phyloP scores from a whole-genome alignment of 441 rosid species.

The Euphorbia celastroides region DNA sequence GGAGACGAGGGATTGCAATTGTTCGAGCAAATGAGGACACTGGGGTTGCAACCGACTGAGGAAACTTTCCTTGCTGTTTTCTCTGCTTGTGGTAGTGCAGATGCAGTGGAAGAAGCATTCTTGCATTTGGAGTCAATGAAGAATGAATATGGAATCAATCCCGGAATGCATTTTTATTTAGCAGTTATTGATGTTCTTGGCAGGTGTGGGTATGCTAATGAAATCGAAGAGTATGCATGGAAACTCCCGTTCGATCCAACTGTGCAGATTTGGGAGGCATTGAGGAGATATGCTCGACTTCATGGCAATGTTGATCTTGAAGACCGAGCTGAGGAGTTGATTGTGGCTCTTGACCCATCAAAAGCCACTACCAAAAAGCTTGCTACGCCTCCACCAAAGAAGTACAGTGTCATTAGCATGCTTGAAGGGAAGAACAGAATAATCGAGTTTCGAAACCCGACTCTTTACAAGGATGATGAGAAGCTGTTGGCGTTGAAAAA shows the following conservation, averaged over 20 bases:
- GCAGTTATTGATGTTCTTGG: slow-evolving; percentile 76
- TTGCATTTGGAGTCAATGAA: slow-evolving; percentile 66
- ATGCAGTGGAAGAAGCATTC: slow-evolving; percentile 79
- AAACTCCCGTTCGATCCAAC: slow-evolving; percentile 64
- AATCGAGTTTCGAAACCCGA: slow-evolving; percentile 51
- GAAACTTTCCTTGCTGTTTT: slow-evolving; percentile 70
- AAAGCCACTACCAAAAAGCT: slow-evolving; percentile 46
- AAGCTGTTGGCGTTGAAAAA: slow-evolving; percentile 40
- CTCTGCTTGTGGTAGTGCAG: slow-evolving; percentile 67
- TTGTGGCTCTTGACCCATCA: slow-evolving; percentile 61
- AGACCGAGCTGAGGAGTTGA: slow-evolving; percentile 58
- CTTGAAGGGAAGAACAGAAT: slow-evolving; percentile 63
- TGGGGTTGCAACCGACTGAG: slow-evolving; percentile 55
- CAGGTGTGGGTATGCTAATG: slow-evolving; percentile 66
- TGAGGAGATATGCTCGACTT: slow-evolving; percentile 48
- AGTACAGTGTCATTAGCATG: slow-evolving; percentile 45
- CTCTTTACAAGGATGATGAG: slow-evolving; percentile 68
- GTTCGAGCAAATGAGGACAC: slow-evolving; percentile 62
- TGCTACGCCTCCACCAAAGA: slow-evolving; percentile 15
- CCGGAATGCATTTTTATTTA: slow-evolving; percentile 49
- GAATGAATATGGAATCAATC: slow-evolving; percentile 55
- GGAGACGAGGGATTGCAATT: slow-evolving; percentile 84
- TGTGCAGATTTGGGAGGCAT: slow-evolving; percentile 61
- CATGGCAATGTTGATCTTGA: slow-evolving; percentile 81
- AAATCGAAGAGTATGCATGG: slow-evolving; percentile 50